Evolutionary conservation across 169 alveolate genomes (phyloP).

Genomic region (Plasmodium vivax): DNA sequence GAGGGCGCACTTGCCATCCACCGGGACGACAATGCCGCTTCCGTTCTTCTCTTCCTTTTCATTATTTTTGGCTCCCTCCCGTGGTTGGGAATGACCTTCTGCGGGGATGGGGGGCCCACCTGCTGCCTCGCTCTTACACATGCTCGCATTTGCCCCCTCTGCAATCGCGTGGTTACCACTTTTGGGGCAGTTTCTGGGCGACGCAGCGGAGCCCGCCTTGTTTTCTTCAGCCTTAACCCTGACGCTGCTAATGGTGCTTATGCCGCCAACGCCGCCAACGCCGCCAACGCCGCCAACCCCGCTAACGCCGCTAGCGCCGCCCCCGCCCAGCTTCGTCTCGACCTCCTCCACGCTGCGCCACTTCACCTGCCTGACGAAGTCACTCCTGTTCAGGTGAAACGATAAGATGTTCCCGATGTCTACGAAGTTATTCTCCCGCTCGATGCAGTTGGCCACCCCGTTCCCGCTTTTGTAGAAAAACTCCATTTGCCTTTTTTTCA

Average conservation of each 20-base stretch:
- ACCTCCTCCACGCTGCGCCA: neutral
- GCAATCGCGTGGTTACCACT: neutral
- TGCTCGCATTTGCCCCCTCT: neutral
- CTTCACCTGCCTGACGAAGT: neutral
- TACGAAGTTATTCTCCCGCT: neutral
- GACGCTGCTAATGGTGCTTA: neutral
- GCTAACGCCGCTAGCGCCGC: neutral
- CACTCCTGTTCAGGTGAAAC: slow-evolving; percentile 5
- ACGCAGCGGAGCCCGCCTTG: neutral
- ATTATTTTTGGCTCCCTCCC: neutral
- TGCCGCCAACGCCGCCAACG: neutral
- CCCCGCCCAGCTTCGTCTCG: neutral
- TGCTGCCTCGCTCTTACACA: neutral
- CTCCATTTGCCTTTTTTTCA: slow-evolving; percentile 34
- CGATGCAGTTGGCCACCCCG: neutral
- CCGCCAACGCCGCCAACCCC: neutral
- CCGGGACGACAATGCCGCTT: neutral
- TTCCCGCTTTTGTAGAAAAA: slow-evolving; percentile 10
- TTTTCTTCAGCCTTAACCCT: neutral
- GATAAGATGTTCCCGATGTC: slow-evolving; percentile 27
- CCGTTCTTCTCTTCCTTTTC: neutral
- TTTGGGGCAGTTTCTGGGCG: neutral
- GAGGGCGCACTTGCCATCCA: neutral
- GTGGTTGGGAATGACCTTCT: neutral
- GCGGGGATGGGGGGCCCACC: neutral